A percentile compares a stretch with the other conserved stretches of the same genome.
Conservation (phyloP, 805 yeast species). For the Kazachstania taianensis region DNA sequence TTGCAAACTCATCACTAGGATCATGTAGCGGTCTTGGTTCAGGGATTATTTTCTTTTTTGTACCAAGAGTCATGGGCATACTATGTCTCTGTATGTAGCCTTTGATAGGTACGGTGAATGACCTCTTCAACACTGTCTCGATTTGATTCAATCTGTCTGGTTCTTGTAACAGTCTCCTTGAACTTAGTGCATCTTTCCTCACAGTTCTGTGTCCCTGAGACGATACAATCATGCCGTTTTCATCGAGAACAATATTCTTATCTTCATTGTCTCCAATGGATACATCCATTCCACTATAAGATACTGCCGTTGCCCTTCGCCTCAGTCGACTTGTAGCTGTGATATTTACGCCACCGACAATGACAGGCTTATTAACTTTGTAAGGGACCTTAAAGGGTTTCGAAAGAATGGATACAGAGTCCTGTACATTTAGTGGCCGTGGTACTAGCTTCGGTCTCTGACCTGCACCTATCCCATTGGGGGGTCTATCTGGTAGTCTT, state of each 20-base stretch:
- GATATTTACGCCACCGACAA: not conserved
- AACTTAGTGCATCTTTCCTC: slow-evolving; percentile 50
- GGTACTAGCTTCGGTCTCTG: slow-evolving; percentile 52
- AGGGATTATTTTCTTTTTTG: slow-evolving; percentile 52
- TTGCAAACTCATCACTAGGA: slow-evolving; percentile 87
- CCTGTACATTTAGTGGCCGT: slow-evolving; percentile 44
- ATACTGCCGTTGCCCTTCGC: slow-evolving; percentile 26
- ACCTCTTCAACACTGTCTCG: slow-evolving; percentile 35
- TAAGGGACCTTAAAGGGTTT: slow-evolving; percentile 67
- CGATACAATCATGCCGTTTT: slow-evolving; percentile 2
- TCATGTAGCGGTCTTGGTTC: slow-evolving; percentile 94
- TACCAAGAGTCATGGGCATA: slow-evolving; percentile 81
- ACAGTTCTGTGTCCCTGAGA: not conserved
- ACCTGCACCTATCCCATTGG: slow-evolving; percentile 52
- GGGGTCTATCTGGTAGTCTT: slow-evolving; percentile 35
- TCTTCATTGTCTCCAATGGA: no score
- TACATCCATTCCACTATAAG: slow-evolving; percentile 35
- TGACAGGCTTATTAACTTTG: slow-evolving; percentile 11
- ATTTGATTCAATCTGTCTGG: slow-evolving; percentile 26
- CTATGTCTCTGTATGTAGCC: slow-evolving; percentile 29
- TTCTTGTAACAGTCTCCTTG: slow-evolving; percentile 39
- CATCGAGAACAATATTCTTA: slow-evolving; percentile 22
- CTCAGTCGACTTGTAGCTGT: slow-evolving; percentile 12
- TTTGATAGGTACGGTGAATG: slow-evolving; percentile 56
- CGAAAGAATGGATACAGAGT: slow-evolving; percentile 42